Evolutionary conservation across 345 rosid species (phyloP), one percentile per base, ranked within the genome.

Genomic region (Populus nigra): DNA sequence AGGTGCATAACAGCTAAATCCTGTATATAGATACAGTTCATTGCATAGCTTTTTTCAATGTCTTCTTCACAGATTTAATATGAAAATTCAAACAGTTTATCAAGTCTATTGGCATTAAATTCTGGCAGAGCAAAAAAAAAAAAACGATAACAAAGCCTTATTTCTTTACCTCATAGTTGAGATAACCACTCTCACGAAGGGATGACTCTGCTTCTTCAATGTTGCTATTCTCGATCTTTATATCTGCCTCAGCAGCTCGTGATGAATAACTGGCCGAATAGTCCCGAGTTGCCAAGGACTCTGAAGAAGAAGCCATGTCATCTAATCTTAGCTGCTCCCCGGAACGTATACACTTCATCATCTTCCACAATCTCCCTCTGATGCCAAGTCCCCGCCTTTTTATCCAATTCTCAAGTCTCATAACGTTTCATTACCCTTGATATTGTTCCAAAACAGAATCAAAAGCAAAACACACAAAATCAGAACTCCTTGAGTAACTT

Each of bases 151-250:
- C 3, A 55, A 38, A 18, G 31, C 73, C 72, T 8, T 7, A 31
- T 25, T 35, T 50, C 68, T 73, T 10, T 33, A 89, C 95, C 90
- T 91, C 95, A 72, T 91, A 89, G 88, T 89, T 91, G 62, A 91
- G 89, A 76, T 85, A 89, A 69, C 95, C 93, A n/a, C 93, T 91
- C 77, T 91, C 95, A 2, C 95, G 91, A 76, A 91, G 93, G 75
- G 93, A 85, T 47, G 91, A 91, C 83, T 91, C 95, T 1, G 95
- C 95, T 85, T 91, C 93, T 80, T 91, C 95, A 66, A 91, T 91
- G 82, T 89, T 91, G 79, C 91, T 91, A 68, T 83, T 87, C 65
- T 91, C 95, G 74, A 84, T 78, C 86, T 88, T 91, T 49, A 84
- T 8, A 50, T 89, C 95, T 59, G 78, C 68, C 69, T 89, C 95